phyloP scores from a whole-genome alignment of 2,329 filamentous ascomycete species.

The Pseudogymnoascus sp. region DNA sequence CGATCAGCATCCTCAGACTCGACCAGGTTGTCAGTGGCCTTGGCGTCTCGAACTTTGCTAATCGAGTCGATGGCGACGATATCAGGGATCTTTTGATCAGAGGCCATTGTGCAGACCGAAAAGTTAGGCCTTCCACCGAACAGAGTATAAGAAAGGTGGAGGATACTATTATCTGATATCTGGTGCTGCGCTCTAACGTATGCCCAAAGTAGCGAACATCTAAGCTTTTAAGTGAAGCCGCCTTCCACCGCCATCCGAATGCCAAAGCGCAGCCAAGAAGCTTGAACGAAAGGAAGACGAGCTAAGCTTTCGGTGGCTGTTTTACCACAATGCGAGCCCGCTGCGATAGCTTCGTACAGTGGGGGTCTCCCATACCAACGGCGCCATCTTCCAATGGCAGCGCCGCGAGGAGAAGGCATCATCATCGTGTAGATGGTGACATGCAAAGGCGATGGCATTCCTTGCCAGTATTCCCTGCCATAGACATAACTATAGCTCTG shows the following conservation, averaged over 20 bases:
- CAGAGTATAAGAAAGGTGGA: neutral
- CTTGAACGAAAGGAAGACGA: neutral
- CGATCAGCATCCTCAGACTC: conserved; percentile 8
- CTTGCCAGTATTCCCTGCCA: neutral
- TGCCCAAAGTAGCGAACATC: neutral
- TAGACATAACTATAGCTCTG: neutral
- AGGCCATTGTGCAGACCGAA: neutral
- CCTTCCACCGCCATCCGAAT: neutral
- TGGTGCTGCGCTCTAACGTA: neutral
- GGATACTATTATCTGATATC: neutral
- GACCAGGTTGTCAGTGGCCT: conserved; percentile 5
- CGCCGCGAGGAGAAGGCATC: neutral
- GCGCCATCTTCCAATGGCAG: neutral
- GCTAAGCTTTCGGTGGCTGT: neutral
- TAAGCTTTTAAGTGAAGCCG: neutral
- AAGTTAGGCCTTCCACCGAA: neutral
- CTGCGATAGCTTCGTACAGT: neutral
- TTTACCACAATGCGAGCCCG: neutral
- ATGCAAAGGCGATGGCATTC: neutral
- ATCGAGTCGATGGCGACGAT: neutral
- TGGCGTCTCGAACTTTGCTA: neutral
- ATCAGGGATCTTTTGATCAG: neutral
- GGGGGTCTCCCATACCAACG: neutral
- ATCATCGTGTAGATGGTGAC: neutral
- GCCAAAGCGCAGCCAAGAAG: neutral